Evolutionary conservation across 2,329 filamentous ascomycete genomes (phyloP), one percentile per base, ranked within the genome.

Genomic region (Chaetomium sp.): DNA sequence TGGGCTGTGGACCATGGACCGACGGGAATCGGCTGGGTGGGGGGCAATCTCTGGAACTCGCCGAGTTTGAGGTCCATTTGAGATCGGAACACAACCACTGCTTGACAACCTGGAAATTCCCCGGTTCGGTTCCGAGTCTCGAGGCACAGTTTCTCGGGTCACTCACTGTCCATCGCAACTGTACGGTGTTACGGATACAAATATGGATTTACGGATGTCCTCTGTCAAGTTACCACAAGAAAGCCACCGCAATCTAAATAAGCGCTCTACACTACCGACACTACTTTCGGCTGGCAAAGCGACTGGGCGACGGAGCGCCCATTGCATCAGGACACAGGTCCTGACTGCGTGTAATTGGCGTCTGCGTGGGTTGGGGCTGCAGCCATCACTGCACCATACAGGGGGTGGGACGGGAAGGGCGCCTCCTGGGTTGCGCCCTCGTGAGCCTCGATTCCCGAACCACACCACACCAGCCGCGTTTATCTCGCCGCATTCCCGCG

Each of bases 291-390:
- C 31, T 7, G 16, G 12, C 6, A 56, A n/a, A 23, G n/a, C 16
- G 50, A 53, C 42, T 53, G 59, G 59, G 4, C 38, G 38, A 25
- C 5, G 19, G 59, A 61, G 35, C 35, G 53, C 60, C 51, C 38
- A 42, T 21, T 35, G 42, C 51, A 49, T 42, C 54, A 57, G 61
- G 55, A 23, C 23, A 8, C 31, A 45, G 31, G 19, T 31, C 55
- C 61, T 63, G 61, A 51, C 55, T 10, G 55, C 47, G 31, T 58
- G n/a, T 54, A 21, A 63, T 58, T 63, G 61, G 61, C 35, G 61
- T 29, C 25, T 23, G 29, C 55, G 13, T 9, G 16, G 16, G 49
- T 45, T 23, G 45, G 27, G 51, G 51, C 38, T 49, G 51, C 59
- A 62, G 58, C 58, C 50, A 3, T 6, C 27, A 29, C 27, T 29